A percentile compares a stretch with the other conserved stretches of the same genome.
phyloP scores from a whole-genome alignment of 73 alveolate species.

The Paramecium biaurelia region DNA sequence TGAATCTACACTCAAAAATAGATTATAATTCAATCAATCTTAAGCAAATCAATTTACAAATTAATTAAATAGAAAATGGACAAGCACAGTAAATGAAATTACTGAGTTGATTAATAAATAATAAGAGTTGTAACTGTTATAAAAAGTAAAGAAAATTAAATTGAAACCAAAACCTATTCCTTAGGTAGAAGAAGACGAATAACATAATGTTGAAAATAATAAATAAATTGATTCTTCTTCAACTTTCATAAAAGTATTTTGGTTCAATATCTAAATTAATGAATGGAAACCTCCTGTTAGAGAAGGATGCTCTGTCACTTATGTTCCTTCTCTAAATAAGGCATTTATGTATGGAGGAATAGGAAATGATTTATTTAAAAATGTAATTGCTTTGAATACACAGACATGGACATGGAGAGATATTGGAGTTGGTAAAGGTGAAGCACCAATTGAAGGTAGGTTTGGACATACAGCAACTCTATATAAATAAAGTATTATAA shows the following conservation, averaged over 20 bases:
- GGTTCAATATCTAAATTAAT: constrained; percentile 41
- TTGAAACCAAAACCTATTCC: not conserved
- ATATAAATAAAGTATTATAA: constrained; percentile 8
- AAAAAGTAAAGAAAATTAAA: not conserved
- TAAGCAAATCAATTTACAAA: not conserved
- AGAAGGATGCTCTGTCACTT: constrained; percentile 58
- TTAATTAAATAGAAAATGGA: not conserved
- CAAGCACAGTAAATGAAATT: not conserved
- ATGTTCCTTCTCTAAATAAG: not conserved
- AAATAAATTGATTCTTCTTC: not conserved
- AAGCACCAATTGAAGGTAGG: constrained; percentile 50
- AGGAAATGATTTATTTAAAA: constrained; percentile 61
- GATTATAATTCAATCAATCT: not conserved
- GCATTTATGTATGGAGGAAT: constrained; percentile 60
- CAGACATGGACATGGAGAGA: constrained; percentile 56
- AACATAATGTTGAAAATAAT: not conserved
- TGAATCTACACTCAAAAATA: not conserved
- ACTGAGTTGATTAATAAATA: not conserved
- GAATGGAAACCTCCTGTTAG: constrained; percentile 62
- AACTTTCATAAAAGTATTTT: constrained; percentile 30
- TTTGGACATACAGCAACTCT: constrained; percentile 59
- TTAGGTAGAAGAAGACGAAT: not conserved
- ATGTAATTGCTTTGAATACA: not conserved
- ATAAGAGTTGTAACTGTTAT: not conserved
- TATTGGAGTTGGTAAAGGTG: constrained; percentile 43